phyloP scores from a whole-genome alignment of 768 basidiomycete genomes.

The Daedaleopsis sinensis region DNA sequence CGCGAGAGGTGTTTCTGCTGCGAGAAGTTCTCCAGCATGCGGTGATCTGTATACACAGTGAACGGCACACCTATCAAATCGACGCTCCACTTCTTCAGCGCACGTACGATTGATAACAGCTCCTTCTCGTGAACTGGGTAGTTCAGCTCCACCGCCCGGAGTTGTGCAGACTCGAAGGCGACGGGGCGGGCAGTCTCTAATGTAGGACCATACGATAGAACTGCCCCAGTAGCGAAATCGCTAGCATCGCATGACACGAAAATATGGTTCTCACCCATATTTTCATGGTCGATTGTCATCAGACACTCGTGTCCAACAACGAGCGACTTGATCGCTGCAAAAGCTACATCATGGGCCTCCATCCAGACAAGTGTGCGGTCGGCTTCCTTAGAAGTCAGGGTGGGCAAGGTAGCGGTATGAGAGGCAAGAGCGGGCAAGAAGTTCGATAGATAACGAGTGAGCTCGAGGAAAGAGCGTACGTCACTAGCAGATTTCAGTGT shows the following conservation, averaged over 20 bases:
- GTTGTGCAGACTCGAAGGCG: slow-evolving; percentile 30
- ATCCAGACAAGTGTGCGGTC: slow-evolving; percentile 28
- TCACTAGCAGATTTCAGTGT: slow-evolving; percentile 23
- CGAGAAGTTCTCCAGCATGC: slow-evolving; percentile 35
- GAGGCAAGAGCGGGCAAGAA: slow-evolving; percentile 24
- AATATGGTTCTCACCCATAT: slow-evolving; percentile 34
- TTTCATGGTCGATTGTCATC: slow-evolving; percentile 35
- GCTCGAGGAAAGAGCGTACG: too few relatives aligned
- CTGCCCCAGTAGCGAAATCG: slow-evolving; percentile 32
- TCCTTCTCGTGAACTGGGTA: too few relatives aligned
- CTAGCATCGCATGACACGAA: slow-evolving; percentile 40
- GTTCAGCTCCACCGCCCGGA: slow-evolving; percentile 36
- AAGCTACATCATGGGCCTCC: slow-evolving; percentile 35
- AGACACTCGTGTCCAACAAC: slow-evolving; percentile 30
- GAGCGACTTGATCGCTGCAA: slow-evolving; percentile 38
- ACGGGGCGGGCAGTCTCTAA: slow-evolving; percentile 37
- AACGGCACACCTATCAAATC: too few relatives aligned
- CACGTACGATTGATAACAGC: too few relatives aligned
- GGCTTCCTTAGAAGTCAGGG: slow-evolving; percentile 29
- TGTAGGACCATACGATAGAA: slow-evolving; percentile 34
- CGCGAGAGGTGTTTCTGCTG: slow-evolving; percentile 36
- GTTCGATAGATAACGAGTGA: slow-evolving; percentile 21
- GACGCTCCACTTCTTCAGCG: too few relatives aligned
- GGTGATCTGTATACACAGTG: too few relatives aligned
- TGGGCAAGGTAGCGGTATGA: slow-evolving; percentile 21